Evolutionary conservation across 345 rosid species (phyloP).

Genomic region (Brassica incana): DNA sequence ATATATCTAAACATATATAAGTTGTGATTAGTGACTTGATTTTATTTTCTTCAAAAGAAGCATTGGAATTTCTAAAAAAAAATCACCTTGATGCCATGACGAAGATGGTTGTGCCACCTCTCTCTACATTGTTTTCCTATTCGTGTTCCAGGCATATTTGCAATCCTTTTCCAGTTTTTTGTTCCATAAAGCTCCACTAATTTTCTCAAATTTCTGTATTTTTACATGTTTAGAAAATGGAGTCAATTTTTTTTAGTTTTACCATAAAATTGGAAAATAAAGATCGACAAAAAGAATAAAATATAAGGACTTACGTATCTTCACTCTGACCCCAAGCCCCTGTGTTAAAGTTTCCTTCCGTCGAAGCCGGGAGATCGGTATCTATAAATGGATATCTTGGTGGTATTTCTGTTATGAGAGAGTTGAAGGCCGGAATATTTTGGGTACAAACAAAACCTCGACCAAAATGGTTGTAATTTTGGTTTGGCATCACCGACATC

Average conservation of each 20-base stretch:
- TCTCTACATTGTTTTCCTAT: slow-evolving; percentile 85
- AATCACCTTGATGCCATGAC: not conserved
- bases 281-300: not conserved
- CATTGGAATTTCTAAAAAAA: not conserved
- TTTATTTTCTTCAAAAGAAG: not conserved
- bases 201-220: slow-evolving; percentile 48
- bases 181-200: slow-evolving; percentile 59
- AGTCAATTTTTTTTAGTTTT: not conserved
- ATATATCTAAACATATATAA: too few species aligned
- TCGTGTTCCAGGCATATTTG: slow-evolving; percentile 57
- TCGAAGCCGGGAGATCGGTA: not conserved
- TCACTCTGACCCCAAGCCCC: not conserved
- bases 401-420: not conserved
- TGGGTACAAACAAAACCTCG: not conserved
- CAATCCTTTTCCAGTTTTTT: slow-evolving; percentile 64
- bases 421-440: not conserved
- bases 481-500: not conserved
- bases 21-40: too few species aligned
- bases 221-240: not conserved
- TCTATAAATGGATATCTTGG: not conserved
- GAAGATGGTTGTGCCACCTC: slow-evolving; percentile 75
- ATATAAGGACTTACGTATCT: not conserved
- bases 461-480: not conserved
- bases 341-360: not conserved
- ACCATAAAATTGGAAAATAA: not conserved